Evolutionary conservation across 106 monocot species (phyloP).

Genomic region (Dendrobium chrysotoxum): DNA sequence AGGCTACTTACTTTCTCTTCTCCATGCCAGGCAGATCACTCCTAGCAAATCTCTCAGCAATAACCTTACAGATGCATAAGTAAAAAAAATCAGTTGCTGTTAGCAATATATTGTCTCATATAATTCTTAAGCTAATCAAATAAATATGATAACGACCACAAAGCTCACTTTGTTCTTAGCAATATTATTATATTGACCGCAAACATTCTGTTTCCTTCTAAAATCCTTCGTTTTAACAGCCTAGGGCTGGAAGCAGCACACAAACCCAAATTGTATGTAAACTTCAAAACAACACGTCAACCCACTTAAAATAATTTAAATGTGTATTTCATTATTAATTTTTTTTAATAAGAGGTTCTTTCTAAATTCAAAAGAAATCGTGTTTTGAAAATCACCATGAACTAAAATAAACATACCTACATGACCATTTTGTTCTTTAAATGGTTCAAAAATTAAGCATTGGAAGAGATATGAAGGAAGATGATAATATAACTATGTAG

Average conservation of each 20-base stretch:
- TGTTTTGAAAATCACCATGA: background rate
- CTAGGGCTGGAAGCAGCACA: background rate
- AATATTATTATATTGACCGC: background rate
- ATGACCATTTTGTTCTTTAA: background rate
- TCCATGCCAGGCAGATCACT: constrained; percentile 68
- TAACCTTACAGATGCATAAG: constrained; percentile 34
- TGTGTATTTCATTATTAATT: no score
- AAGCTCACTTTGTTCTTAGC: background rate
- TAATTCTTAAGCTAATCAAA: background rate
- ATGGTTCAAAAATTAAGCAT: background rate
- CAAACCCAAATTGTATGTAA: background rate
- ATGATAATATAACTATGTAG: background rate
- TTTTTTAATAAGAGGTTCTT: background rate
- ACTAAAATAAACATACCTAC: background rate
- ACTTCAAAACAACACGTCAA: background rate
- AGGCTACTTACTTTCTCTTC: constrained; percentile 64
- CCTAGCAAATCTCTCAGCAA: constrained; percentile 65
- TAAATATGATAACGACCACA: background rate
- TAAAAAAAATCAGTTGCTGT: constrained; percentile 3
- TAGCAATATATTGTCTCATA: background rate
- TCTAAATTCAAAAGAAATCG: background rate
- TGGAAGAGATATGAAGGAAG: no score
- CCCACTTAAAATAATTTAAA: background rate
- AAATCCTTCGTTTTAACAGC: background rate
- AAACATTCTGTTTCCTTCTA: background rate